These are phyloP conservation scores for Tolypocladium nubicola DNA, from an alignment of 2,329 filamentous ascomycete genomes.

Conservation along the genomic window DNA sequence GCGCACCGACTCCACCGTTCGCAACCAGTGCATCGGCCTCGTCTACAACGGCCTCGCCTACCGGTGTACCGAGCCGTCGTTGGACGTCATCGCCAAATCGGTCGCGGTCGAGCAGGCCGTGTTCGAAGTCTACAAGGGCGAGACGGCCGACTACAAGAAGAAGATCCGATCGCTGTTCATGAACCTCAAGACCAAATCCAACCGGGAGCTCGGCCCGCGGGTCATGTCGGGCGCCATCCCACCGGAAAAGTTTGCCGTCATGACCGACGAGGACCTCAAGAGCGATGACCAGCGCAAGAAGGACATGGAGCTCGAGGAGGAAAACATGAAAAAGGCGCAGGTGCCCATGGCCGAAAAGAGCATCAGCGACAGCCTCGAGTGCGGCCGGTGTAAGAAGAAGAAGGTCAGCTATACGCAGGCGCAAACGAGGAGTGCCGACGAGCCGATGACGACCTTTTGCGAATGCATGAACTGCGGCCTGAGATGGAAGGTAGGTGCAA, in stretches of 20 bases:
- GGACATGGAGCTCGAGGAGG: conserved; percentile 67
- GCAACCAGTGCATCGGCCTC: conserved; percentile 80
- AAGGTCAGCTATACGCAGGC: conserved; percentile 95
- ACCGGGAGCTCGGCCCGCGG: conserved; percentile 62
- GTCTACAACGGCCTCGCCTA: conserved; percentile 83
- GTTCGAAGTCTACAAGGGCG: conserved; percentile 57
- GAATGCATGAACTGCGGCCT: conserved; percentile 60
- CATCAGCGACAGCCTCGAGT: conserved; percentile 78
- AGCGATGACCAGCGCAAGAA: conserved; percentile 69
- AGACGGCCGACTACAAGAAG: conserved; percentile 65
- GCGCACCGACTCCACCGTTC: conserved; percentile 60
- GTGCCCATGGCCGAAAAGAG: conserved; percentile 86
- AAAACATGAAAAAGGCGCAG: conserved; percentile 97
- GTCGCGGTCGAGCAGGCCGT: conserved; percentile 79
- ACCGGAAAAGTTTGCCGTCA: conserved; percentile 65
- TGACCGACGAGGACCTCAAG: conserved; percentile 87
- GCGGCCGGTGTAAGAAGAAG: conserved; percentile 84
- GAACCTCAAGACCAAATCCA: conserved; percentile 89
- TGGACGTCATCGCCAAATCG: conserved; percentile 60
- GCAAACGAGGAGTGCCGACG: conserved; percentile 90
- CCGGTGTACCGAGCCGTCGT: conserved; percentile 59
- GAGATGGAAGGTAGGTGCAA: conserved; percentile 55
- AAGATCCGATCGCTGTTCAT: conserved; percentile 91
- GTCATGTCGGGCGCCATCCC: conserved; percentile 67
- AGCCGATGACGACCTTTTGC: conserved; percentile 76